phyloP scores from a whole-genome alignment of 768 basidiomycete species.

The Lactarius akahatsu region DNA sequence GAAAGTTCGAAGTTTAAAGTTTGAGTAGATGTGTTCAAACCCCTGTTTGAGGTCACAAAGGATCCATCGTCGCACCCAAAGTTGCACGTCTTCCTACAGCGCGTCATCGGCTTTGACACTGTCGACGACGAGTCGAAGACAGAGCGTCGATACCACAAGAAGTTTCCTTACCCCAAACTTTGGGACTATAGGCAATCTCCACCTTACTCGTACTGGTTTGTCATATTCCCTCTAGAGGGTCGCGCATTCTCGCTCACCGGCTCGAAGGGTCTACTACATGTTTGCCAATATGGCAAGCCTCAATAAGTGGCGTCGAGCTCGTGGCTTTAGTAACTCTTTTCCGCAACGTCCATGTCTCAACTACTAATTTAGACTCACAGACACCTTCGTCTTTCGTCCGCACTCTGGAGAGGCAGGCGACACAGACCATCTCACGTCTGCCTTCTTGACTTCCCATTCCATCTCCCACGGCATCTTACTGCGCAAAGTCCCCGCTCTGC shows the following conservation, averaged over 20 bases:
- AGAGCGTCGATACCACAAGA: conserved; percentile 87
- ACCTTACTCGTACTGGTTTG: conserved; percentile 93
- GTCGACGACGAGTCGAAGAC: conserved; percentile 98
- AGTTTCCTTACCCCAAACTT: conserved; percentile 86
- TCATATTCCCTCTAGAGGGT: background rate
- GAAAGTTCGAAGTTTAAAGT: background rate
- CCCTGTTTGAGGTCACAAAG: conserved; percentile 94
- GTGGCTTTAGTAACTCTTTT: conserved; percentile 82
- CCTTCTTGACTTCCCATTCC: conserved; percentile 94
- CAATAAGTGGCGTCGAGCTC: conserved; percentile 84
- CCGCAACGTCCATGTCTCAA: background rate
- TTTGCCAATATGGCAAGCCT: conserved; percentile 94
- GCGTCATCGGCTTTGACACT: conserved; percentile 96
- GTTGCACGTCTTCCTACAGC: conserved; percentile 90
- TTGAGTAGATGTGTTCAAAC: conserved; percentile 78
- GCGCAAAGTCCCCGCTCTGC: conserved; percentile 94
- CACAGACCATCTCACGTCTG: conserved; percentile 93
- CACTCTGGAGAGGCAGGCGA: conserved; percentile 99
- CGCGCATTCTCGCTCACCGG: conserved; percentile 15
- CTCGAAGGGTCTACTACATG: conserved; percentile 89
- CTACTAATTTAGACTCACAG: conserved; percentile 42
- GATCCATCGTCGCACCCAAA: conserved; percentile 90
- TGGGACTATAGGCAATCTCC: conserved; percentile 92
- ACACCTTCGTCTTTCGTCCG: conserved; percentile 94
- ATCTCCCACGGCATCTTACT: conserved; percentile 99